Percentiles rank a stretch among this genome's conserved stretches.
These are phyloP conservation scores for Sporormia fimetaria DNA, from an alignment of 495 filamentous ascomycete species.

Conservation along the genomic window DNA sequence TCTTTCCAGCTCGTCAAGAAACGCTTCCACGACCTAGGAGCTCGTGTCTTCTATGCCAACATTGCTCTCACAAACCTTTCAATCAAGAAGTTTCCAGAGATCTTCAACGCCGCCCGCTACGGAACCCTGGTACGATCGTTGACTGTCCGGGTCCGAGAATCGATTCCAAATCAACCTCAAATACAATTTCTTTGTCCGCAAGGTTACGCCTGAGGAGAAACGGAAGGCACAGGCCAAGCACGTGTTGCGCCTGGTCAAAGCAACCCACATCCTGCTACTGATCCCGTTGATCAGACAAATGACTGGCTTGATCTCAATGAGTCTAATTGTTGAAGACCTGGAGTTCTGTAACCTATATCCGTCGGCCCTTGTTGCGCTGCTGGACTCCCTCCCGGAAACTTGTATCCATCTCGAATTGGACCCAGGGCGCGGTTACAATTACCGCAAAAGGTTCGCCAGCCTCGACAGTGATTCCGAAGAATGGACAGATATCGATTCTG, in stretches of 20 bases:
- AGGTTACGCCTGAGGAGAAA: background rate
- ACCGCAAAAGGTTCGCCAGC: too few species aligned
- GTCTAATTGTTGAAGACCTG: background rate
- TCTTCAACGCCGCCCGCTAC: background rate
- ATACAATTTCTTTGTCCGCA: too few species aligned
- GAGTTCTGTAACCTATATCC: background rate
- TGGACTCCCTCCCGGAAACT: constrained; percentile 3
- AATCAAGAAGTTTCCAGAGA: background rate
- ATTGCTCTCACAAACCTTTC: constrained; percentile 3
- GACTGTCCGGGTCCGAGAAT: background rate
- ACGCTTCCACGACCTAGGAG: constrained; percentile 1
- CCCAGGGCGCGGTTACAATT: too few species aligned
- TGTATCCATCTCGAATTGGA: constrained; percentile 8
- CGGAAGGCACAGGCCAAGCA: background rate
- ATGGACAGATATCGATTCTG: too few species aligned
- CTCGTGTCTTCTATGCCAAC: constrained; percentile 4
- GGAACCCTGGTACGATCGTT: constrained; percentile 1
- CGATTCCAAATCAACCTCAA: too few species aligned
- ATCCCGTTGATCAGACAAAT: background rate
- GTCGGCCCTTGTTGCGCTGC: background rate
- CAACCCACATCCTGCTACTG: background rate
- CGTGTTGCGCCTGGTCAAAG: background rate
- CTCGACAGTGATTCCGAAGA: too few species aligned
- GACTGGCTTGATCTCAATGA: constrained; percentile 3
- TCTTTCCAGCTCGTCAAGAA: constrained; percentile 3